Evolutionary conservation across 2,329 filamentous ascomycete species (phyloP), one percentile per base, ranked within the genome.

Genomic region (Verticillium klebahnii): DNA sequence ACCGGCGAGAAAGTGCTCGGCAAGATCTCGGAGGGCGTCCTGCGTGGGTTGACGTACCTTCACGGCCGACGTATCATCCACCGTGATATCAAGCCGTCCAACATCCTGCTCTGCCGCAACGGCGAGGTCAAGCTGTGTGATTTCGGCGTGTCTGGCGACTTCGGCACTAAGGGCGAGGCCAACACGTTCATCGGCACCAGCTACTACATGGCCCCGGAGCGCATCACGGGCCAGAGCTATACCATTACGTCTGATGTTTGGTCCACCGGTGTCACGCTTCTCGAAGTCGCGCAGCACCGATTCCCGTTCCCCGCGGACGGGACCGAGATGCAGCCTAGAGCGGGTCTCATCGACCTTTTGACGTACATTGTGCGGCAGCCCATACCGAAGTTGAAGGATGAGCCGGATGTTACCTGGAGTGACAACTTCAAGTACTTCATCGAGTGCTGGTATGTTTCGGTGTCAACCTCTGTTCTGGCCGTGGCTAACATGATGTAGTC

Each of bases 381-480:
- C 3, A 96, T 98, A 63, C 95, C 95, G 2, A 96, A 93, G 74
- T 81, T 99, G 66, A 98, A 97, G 77, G 95, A 99, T 68, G 95
- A 99, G 76, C 91, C 92, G 0, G 88, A 92, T 36, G 91, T 90
- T 68, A 89, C 89, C 63, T 99, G 95, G 95, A 96, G 91, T 69
- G 91, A 96, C 69, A 96, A 91, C 72, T 98, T 99, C 78, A 99
- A 99, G 76, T 97, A 97, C 75, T 99, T 99, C 70, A 97, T 99
- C 70, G 93, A 97, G 78, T 97, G 93, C 86, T 98, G 95, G 94
- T 98, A 85, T 73, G 92, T 88, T 61, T 19, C 31, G 52, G 15
- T 25, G 9, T 39, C 15, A 17, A 34, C 14, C 45, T n/a, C 29
- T 14, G 2, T 14, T 40, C 23, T 56, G 45, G 11, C 40, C 34